Evolutionary conservation across 2,329 filamentous ascomycete genomes (phyloP), one percentile per base, ranked within the genome.

Genomic region (Aspergillaceae sp.): DNA sequence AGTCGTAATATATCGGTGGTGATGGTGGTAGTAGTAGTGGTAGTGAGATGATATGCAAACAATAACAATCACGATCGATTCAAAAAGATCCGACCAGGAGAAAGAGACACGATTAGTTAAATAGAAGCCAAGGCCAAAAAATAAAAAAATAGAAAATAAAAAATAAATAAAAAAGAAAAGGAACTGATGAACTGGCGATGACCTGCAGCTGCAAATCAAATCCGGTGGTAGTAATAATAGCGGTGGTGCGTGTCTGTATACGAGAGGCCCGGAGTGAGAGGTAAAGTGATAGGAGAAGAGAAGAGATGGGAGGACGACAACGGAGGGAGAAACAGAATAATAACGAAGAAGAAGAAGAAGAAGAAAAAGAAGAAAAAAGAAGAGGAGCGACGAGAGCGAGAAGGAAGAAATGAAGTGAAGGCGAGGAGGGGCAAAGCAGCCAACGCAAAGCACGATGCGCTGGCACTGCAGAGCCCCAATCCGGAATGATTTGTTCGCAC

Each of bases 381-480:
- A 36, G 19, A 19, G 19, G 19, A 36, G 34, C 19, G 34, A 37
- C 32, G 37, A 41, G 38, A 45, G 37, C 26, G 43, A 28, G 33
- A 42, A 30, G 33, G 33, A 32, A 42, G 41, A 48, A 46, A 47
- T 28, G 40, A 38, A 37, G 43, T 36, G 34, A 36, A 36, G 34
- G 34, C 34, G 34, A 36, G 26, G 34, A 36, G 34, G 34, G 34
- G 34, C 34, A 36, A 19, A 9, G 30, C 30, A 32, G 36, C 36
- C 36, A 38, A 38, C 36, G 19, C 36, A 38, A 27, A 19, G 27
- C 27, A 42, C 40, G 47, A 49, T 49, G 47, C 37, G 56, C 50
- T 58, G 56, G 56, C 55, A 57, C 36, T 57, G 55, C 56, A 55
- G 53, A 51, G 34, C n/a, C n/a, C 34, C 34, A 36, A 36, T 36